phyloP scores from a whole-genome alignment of 139 green algal species.

The Marvania coccoides region DNA sequence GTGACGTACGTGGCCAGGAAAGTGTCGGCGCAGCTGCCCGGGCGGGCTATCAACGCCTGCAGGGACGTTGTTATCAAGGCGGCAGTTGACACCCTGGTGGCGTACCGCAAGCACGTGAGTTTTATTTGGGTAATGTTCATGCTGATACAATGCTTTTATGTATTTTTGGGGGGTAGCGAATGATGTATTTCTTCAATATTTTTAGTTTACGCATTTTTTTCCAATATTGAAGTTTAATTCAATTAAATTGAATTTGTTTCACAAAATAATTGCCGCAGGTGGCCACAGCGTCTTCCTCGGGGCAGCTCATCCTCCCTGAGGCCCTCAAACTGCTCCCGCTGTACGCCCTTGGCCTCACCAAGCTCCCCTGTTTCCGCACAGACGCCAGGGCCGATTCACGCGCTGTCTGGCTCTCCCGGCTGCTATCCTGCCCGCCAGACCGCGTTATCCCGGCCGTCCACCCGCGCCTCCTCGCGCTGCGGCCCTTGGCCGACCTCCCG shows the following conservation, averaged over 20 bases:
- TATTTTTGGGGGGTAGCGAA: too few relatives aligned
- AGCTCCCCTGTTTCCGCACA: slow-evolving; percentile 54
- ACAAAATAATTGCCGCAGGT: too few relatives aligned
- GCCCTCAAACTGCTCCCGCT: slow-evolving; percentile 86
- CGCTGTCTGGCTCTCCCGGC: slow-evolving; percentile 33
- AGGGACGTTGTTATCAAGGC: slow-evolving; percentile 50
- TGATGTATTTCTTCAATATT: slow-evolving; percentile 1
- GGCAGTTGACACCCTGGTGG: slow-evolving; percentile 33
- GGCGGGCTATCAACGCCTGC: slow-evolving; percentile 27
- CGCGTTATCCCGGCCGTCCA: slow-evolving; percentile 53
- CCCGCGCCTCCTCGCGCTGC: slow-evolving; percentile 53
- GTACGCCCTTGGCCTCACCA: slow-evolving; percentile 68
- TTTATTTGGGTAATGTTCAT: not conserved
- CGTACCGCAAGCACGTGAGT: slow-evolving; percentile 59
- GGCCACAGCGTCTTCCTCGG: slow-evolving; percentile 17
- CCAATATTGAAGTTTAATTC: not conserved
- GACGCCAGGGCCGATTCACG: slow-evolving; percentile 25
- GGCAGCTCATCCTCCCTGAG: slow-evolving; percentile 89
- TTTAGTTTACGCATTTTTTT: too few relatives aligned
- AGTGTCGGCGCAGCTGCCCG: slow-evolving; percentile 20
- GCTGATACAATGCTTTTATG: slow-evolving; percentile 3
- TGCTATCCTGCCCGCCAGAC: slow-evolving; percentile 46
- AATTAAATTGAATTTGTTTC: too few relatives aligned
- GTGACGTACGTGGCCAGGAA: slow-evolving; percentile 34
- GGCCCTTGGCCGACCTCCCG: not conserved